A percentile compares a stretch with the other conserved stretches of the same genome.
Conservation (phyloP, 129 eudicot genomes). For the Escallonia rubra region DNA sequence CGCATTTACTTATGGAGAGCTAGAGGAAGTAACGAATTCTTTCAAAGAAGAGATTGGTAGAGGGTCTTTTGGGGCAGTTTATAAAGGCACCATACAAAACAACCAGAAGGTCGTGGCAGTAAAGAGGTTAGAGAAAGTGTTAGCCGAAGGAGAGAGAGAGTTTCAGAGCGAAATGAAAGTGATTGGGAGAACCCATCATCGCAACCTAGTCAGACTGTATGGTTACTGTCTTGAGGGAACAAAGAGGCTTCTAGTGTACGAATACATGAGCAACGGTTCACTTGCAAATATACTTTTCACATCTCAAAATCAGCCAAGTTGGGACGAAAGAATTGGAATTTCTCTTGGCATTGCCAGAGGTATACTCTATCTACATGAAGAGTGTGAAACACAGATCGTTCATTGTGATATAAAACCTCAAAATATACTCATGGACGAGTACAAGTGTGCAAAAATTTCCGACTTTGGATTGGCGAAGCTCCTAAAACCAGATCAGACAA, state of each 20-base stretch:
- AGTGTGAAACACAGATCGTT: constrained; percentile 17
- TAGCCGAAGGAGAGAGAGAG: constrained; percentile 36
- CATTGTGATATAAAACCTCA: constrained; percentile 29
- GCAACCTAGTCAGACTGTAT: constrained; percentile 28
- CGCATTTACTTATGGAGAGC: constrained; percentile 30
- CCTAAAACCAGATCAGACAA: constrained; percentile 26
- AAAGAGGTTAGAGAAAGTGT: constrained; percentile 25
- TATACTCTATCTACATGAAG: constrained; percentile 20
- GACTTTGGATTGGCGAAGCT: constrained; percentile 39
- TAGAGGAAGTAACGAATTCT: constrained; percentile 22
- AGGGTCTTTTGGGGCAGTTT: constrained; percentile 46
- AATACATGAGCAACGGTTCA: constrained; percentile 48
- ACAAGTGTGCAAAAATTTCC: constrained; percentile 14
- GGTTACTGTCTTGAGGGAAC: constrained; percentile 43
- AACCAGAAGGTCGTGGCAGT: constrained; percentile 29
- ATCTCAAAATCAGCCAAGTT: constrained; percentile 5
- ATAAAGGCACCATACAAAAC: constrained; percentile 25
- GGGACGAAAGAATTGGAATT: constrained; percentile 15
- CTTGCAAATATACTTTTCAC: constrained; percentile 31
- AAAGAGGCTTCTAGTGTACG: constrained; percentile 29
- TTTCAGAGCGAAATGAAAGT: constrained; percentile 38
- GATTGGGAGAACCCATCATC: constrained; percentile 42
- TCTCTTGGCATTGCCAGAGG: constrained; percentile 10
- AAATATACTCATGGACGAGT: constrained; percentile 23
- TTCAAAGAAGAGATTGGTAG: constrained; percentile 39